A percentile compares a stretch with the other conserved stretches of the same genome.
phyloP scores from a whole-genome alignment of 2,329 filamentous ascomycete species.

The Hymenoscyphus fructigenus region DNA sequence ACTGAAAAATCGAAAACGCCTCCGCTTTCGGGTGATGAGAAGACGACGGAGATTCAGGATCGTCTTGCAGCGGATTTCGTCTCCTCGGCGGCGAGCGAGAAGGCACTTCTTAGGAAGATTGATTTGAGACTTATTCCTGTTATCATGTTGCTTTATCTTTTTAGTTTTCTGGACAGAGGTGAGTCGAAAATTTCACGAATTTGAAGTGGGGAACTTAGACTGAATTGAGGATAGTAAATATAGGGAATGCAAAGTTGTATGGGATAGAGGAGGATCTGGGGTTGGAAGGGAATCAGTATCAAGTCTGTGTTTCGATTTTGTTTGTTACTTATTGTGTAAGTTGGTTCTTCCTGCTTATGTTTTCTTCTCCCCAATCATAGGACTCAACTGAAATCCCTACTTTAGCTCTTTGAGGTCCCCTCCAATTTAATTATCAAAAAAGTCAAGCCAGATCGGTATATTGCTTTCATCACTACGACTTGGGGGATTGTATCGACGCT shows the following conservation, averaged over 20 bases:
- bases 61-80: too few relatives aligned
- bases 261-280: slow-evolving; percentile 56
- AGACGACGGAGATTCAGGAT: not conserved
- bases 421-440: slow-evolving; percentile 49
- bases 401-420: slow-evolving; percentile 42
- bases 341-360: too few relatives aligned
- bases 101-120: too few relatives aligned
- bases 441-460: slow-evolving; percentile 45
- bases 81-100: not conserved
- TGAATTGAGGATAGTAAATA: too few relatives aligned
- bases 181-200: not conserved
- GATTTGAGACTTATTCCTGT: too few relatives aligned
- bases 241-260: slow-evolving; percentile 60
- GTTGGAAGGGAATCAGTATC: slow-evolving; percentile 54
- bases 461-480: slow-evolving; percentile 46
- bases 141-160: too few relatives aligned
- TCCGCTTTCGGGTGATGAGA: not conserved
- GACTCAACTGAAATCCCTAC: not conserved
- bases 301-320: slow-evolving; percentile 52
- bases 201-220: too few relatives aligned
- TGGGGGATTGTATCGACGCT: slow-evolving; percentile 54
- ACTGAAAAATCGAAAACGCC: too few relatives aligned
- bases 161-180: too few relatives aligned
- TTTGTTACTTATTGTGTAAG: slow-evolving; percentile 49
- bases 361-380: too few relatives aligned